These are phyloP conservation scores for Ballota nigra DNA, from an alignment of 257 asterid species.

Conservation along the genomic window DNA sequence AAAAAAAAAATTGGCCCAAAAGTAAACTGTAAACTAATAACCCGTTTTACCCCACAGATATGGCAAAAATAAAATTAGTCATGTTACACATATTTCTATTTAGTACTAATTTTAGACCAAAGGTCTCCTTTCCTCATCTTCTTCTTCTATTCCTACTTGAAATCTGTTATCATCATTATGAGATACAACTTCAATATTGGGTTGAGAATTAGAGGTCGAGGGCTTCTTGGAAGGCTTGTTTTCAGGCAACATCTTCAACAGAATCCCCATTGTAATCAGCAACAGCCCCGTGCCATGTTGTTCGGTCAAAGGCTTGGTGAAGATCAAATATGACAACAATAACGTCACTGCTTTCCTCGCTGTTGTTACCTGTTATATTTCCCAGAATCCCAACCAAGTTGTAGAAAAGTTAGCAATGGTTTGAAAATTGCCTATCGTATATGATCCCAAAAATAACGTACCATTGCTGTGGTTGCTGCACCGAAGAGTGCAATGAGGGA, in stretches of 20 bases:
- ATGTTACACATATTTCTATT: neutral
- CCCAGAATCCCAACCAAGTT: neutral
- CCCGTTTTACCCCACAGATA: neutral
- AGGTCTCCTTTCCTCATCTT: conserved; percentile 65
- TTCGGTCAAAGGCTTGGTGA: conserved; percentile 85
- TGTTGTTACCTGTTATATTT: conserved; percentile 63
- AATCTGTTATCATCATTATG: conserved; percentile 28
- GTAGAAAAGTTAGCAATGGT: neutral
- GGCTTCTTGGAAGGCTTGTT: conserved; percentile 37
- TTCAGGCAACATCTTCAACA: conserved; percentile 82
- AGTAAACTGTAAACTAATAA: neutral
- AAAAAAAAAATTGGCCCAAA: neutral
- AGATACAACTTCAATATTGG: conserved; percentile 19
- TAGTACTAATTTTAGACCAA: conserved; percentile 47
- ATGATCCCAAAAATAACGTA: conserved; percentile 17
- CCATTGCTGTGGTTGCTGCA: conserved; percentile 97
- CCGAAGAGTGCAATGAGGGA: conserved; percentile 92
- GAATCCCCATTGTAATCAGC: conserved; percentile 73
- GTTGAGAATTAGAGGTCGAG: conserved; percentile 14
- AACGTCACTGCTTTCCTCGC: conserved; percentile 92
- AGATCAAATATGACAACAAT: conserved; percentile 74
- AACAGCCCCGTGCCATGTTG: conserved; percentile 78
- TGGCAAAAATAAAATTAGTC: neutral
- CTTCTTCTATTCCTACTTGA: conserved; percentile 48
- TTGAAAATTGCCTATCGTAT: neutral